These are phyloP conservation scores for Phanerodontia chrysosporium DNA, from an alignment of 768 basidiomycete genomes.

Conservation along the genomic window DNA sequence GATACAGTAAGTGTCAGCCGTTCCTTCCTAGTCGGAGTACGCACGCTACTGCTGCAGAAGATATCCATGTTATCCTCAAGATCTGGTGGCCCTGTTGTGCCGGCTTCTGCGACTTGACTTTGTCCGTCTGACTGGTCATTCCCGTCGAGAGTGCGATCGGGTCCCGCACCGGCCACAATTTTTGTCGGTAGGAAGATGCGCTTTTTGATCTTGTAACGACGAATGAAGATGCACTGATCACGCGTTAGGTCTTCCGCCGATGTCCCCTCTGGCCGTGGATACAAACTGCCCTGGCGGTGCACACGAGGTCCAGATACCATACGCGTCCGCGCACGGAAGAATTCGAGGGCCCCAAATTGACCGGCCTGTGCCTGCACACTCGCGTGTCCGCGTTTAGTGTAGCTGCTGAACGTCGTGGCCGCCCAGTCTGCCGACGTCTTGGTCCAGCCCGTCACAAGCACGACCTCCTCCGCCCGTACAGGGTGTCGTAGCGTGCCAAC, in stretches of 20 bases:
- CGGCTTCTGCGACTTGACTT: too few relatives aligned
- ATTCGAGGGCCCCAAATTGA: neutral
- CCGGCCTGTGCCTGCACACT: neutral
- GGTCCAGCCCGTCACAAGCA: neutral
- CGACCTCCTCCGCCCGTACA: neutral
- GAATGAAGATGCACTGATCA: neutral
- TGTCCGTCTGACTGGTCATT: neutral
- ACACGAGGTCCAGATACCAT: neutral
- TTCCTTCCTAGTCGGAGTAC: too few relatives aligned
- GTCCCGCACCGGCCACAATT: neutral
- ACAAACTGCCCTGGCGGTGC: neutral
- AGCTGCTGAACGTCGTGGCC: neutral
- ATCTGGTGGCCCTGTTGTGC: too few relatives aligned
- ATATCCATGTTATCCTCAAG: too few relatives aligned
- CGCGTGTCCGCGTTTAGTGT: neutral
- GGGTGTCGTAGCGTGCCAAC: neutral
- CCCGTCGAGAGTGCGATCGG: neutral
- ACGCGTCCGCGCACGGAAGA: neutral
- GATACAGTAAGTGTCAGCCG: too few relatives aligned
- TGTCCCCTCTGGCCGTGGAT: neutral
- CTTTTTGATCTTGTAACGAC: conserved; percentile 13
- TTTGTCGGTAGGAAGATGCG: neutral
- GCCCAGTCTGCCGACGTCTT: neutral
- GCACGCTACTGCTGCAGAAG: too few relatives aligned
- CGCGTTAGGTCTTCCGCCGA: neutral